phyloP scores from a whole-genome alignment of 306 rosid species.

The Crotalaria pallida region DNA sequence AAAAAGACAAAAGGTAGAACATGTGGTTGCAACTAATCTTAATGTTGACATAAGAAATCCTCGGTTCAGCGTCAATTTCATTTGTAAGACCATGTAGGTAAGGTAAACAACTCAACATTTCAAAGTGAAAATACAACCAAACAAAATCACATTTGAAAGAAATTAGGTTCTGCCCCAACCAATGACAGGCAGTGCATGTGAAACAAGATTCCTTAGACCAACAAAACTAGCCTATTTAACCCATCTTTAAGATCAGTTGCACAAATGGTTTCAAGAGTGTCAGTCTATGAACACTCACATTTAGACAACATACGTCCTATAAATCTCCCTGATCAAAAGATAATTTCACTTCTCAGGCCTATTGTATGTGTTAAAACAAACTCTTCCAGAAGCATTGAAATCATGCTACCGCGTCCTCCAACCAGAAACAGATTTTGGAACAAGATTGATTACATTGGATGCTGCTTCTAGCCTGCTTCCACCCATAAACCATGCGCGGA shows the following conservation, averaged over 20 bases:
- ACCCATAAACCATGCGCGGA: background rate
- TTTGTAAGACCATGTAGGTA: background rate
- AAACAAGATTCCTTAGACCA: background rate
- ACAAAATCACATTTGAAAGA: background rate
- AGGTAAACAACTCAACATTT: background rate
- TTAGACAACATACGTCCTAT: conserved; percentile 8
- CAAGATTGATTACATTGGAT: conserved; percentile 72
- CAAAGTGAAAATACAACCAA: background rate
- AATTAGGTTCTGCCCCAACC: conserved; percentile 12
- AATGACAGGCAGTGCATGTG: background rate
- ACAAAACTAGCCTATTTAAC: background rate
- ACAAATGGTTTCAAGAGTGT: background rate
- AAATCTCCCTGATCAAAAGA: background rate
- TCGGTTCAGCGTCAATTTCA: background rate
- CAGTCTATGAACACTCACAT: background rate
- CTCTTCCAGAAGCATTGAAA: background rate
- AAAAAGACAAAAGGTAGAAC: too few relatives aligned
- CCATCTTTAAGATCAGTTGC: background rate
- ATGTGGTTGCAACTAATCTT: too few relatives aligned
- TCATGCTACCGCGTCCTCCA: conserved; percentile 68
- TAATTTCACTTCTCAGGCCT: background rate
- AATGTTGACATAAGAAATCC: background rate
- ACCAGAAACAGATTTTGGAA: conserved; percentile 74
- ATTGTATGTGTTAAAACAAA: background rate
- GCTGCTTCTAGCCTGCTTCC: conserved; percentile 68